These are phyloP conservation scores for Sesbania bispinosa DNA, from an alignment of 306 rosid species.

Conservation along the genomic window DNA sequence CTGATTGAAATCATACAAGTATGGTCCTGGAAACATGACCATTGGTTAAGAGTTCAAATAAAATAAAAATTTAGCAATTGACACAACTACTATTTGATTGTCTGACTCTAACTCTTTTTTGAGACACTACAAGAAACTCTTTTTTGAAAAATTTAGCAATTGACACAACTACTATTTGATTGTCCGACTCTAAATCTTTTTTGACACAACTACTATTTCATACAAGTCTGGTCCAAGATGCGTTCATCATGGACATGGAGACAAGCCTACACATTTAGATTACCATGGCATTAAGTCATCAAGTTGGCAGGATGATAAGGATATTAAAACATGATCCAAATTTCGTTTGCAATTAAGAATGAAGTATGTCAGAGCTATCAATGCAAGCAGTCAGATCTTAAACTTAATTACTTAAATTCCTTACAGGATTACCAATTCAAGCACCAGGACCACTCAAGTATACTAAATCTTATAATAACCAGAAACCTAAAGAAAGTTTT, in stretches of 20 bases:
- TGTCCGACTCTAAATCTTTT: neutral
- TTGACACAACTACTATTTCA: neutral
- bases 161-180: neutral
- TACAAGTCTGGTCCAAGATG: neutral
- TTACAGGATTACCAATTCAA: constrained; percentile 3
- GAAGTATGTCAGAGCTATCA: neutral
- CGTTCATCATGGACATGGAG: neutral
- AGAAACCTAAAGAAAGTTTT: neutral
- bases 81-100: neutral
- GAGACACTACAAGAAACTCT: neutral
- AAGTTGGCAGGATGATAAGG: neutral
- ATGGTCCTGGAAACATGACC: neutral
- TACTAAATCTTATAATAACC: neutral
- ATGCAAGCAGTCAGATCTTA: neutral
- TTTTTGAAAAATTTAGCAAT: neutral
- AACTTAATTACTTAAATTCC: neutral
- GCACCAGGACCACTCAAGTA: neutral
- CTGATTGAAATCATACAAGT: neutral
- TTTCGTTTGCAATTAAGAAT: neutral
- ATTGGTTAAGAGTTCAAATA: neutral
- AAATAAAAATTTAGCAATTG: neutral
- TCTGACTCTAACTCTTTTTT: neutral
- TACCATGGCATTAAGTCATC: neutral
- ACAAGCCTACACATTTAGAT: neutral
- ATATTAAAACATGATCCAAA: neutral